These are phyloP conservation scores for Neurospora sublineolata DNA, from an alignment of 495 filamentous ascomycete species.

Conservation along the genomic window DNA sequence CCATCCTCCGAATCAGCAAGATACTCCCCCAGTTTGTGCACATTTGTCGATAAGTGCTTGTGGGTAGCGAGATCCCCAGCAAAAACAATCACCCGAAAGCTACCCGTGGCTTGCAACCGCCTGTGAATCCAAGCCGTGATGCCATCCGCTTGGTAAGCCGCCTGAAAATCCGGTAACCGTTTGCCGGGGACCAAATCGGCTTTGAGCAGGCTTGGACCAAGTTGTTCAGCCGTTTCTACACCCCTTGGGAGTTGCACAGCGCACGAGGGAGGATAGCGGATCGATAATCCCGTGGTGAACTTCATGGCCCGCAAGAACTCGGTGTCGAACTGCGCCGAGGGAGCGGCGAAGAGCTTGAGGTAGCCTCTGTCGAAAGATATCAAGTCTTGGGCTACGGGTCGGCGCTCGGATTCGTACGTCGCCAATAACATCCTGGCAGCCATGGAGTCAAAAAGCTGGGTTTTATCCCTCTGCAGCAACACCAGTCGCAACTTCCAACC, in stretches of 20 bases:
- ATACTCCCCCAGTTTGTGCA: slow-evolving; percentile 2
- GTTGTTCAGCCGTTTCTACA: neutral
- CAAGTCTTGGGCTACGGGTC: slow-evolving; percentile 57
- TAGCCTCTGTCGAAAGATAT: slow-evolving; percentile 60
- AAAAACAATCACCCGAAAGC: slow-evolving; percentile 9
- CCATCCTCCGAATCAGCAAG: neutral
- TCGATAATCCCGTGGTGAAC: slow-evolving; percentile 26
- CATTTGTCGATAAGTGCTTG: neutral
- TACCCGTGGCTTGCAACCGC: slow-evolving; percentile 4
- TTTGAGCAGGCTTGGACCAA: slow-evolving; percentile 30
- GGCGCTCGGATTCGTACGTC: slow-evolving; percentile 61
- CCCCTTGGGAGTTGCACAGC: slow-evolving; percentile 1
- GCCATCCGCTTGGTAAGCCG: slow-evolving; percentile 10
- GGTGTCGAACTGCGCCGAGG: slow-evolving; percentile 28
- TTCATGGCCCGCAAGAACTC: slow-evolving; percentile 20
- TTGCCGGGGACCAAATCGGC: slow-evolving; percentile 11
- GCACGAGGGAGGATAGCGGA: slow-evolving; percentile 5
- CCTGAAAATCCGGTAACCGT: slow-evolving; percentile 8
- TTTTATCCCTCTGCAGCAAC: slow-evolving; percentile 18
- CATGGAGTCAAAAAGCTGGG: slow-evolving; percentile 29
- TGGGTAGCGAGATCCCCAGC: slow-evolving; percentile 4
- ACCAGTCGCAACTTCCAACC: slow-evolving; percentile 64
- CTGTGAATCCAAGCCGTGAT: neutral
- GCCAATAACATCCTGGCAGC: slow-evolving; percentile 41
- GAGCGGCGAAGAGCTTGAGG: slow-evolving; percentile 33